Evolutionary conservation across 2,329 filamentous ascomycete species (phyloP).

Genomic region (Trichoderma semiorbis): DNA sequence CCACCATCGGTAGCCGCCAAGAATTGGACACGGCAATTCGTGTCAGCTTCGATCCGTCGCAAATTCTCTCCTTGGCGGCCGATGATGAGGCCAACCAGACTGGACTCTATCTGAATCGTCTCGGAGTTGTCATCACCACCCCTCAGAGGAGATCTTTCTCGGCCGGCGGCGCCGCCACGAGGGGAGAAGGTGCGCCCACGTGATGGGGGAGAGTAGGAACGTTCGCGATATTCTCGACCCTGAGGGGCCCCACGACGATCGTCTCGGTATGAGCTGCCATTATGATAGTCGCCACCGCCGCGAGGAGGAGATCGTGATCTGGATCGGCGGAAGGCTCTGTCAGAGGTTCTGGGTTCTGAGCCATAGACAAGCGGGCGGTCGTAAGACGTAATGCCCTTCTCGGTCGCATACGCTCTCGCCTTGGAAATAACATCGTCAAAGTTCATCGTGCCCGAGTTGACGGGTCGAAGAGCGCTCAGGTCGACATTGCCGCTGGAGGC

Average conservation of each 20-base stretch:
- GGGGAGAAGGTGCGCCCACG: slow-evolving; percentile 60
- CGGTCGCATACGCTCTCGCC: slow-evolving; percentile 75
- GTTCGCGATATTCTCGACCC: slow-evolving; percentile 51
- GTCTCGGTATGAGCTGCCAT: slow-evolving; percentile 75
- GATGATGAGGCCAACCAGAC: slow-evolving; percentile 84
- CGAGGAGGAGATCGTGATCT: slow-evolving; percentile 73
- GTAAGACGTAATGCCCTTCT: slow-evolving; percentile 67
- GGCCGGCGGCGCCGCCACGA: slow-evolving; percentile 47
- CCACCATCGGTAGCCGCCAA: slow-evolving; percentile 72
- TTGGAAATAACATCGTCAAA: slow-evolving; percentile 82
- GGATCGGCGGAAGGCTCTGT: slow-evolving; percentile 58
- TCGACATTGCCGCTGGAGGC: slow-evolving; percentile 74
- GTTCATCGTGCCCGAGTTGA: slow-evolving; percentile 76
- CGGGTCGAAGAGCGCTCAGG: slow-evolving; percentile 73
- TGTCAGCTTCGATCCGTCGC: slow-evolving; percentile 77
- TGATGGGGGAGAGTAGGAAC: slow-evolving; percentile 67
- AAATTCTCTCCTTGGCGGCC: slow-evolving; percentile 87
- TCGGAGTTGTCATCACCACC: slow-evolving; percentile 67
- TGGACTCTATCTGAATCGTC: slow-evolving; percentile 81
- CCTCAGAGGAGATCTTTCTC: slow-evolving; percentile 58
- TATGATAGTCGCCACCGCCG: slow-evolving; percentile 53
- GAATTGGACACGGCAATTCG: slow-evolving; percentile 82
- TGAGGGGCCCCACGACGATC: slow-evolving; percentile 67
- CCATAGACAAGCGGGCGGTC: slow-evolving; percentile 52
- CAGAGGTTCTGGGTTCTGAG: slow-evolving; percentile 33